phyloP scores from a whole-genome alignment of 192 early-diverging fungal species.

The Podila verticillata region DNA sequence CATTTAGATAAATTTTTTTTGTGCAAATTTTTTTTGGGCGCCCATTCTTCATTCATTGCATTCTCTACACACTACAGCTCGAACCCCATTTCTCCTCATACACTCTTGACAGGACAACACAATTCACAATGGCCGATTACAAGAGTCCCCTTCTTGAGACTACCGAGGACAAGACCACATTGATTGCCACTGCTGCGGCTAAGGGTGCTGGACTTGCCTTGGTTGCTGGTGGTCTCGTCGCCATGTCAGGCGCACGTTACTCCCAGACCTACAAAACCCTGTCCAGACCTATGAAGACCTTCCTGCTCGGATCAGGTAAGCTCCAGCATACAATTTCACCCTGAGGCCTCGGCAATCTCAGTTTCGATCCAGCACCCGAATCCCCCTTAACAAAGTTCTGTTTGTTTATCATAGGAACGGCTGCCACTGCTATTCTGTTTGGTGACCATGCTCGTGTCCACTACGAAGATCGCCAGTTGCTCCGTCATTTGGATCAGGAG shows the following conservation, averaged over 20 bases:
- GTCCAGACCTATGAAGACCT: conserved; percentile 36
- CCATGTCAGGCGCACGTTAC: conserved; percentile 35
- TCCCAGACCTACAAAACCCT: conserved; percentile 36
- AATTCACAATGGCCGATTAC: conserved; percentile 12
- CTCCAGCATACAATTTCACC: background rate
- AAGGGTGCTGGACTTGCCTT: conserved; percentile 49
- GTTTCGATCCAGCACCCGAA: background rate
- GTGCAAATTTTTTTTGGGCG: background rate
- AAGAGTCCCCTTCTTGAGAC: conserved; percentile 5
- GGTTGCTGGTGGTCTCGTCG: conserved; percentile 34
- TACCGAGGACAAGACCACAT: conserved; percentile 19
- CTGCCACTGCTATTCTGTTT: conserved; percentile 35
- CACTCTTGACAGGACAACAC: background rate
- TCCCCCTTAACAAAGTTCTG: background rate
- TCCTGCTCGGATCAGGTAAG: conserved; percentile 45
- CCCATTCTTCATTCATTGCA: background rate
- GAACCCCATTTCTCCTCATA: background rate
- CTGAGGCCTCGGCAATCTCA: too few species aligned
- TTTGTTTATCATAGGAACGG: conserved; percentile 14
- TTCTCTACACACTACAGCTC: background rate
- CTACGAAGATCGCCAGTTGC: conserved; percentile 36
- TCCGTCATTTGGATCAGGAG: conserved; percentile 47
- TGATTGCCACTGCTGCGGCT: conserved; percentile 32
- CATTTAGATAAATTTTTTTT: conserved; percentile 10
- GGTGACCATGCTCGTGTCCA: conserved; percentile 45